Percentiles rank a stretch among this genome's conserved stretches.
phyloP scores from a whole-genome alignment of 192 early-diverging fungal species.

The Rhizoclosmatium sp. region DNA sequence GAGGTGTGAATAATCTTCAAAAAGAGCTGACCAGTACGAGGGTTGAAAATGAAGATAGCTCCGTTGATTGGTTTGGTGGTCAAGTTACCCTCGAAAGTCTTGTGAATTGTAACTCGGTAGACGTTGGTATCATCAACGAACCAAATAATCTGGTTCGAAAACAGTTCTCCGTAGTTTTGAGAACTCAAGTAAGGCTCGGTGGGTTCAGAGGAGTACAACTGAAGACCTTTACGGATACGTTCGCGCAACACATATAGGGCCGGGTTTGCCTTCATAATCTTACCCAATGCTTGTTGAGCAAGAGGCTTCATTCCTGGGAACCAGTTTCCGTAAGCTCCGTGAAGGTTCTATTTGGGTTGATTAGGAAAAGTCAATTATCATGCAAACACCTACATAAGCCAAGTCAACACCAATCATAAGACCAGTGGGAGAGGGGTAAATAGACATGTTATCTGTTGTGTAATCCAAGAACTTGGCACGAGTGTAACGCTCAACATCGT shows the following conservation, averaged over 20 bases:
- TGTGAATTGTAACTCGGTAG: conserved; percentile 99
- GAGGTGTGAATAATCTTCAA: conserved; percentile 99
- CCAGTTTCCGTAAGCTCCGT: conserved; percentile 97
- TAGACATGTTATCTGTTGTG: conserved; percentile 97
- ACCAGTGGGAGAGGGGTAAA: conserved; percentile 98
- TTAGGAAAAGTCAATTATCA: conserved; percentile 1
- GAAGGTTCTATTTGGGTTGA: conserved; percentile 37
- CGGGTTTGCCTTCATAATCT: conserved; percentile 99
- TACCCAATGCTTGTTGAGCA: conserved; percentile 96
- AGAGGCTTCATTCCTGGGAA: conserved; percentile 99
- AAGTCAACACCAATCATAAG: conserved; percentile 97
- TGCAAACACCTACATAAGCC: conserved; percentile 73
- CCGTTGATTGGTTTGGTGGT: conserved; percentile 99
- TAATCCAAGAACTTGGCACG: conserved; percentile 98
- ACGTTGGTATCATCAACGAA: conserved; percentile 99
- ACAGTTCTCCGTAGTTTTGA: conserved; percentile 90
- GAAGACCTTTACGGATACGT: conserved; percentile 97
- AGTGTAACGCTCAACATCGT: conserved; percentile 98
- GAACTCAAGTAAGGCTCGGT: conserved; percentile 98
- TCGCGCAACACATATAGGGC: conserved; percentile 97
- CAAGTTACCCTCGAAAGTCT: conserved; percentile 99
- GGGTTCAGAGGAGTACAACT: conserved; percentile 97
- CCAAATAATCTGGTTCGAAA: conserved; percentile 99
- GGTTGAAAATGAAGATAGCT: conserved; percentile 98
- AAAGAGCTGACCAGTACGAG: conserved; percentile 97